phyloP scores from a whole-genome alignment of 345 rosid species.

The Pseudoturritis turrita region DNA sequence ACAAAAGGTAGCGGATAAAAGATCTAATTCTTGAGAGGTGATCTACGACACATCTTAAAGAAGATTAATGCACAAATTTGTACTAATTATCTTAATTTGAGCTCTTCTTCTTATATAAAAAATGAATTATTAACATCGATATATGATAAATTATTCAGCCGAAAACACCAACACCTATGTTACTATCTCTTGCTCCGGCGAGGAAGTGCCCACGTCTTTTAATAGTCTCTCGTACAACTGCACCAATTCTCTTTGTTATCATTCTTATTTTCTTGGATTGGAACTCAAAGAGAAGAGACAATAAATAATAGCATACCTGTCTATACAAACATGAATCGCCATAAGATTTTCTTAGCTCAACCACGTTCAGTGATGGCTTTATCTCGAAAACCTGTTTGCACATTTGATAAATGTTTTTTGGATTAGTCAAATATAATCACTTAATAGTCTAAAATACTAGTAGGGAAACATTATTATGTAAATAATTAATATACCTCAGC shows the following conservation, averaged over 20 bases:
- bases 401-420: background rate
- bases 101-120: background rate
- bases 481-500: slow-evolving; percentile 61
- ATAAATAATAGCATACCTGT: slow-evolving; percentile 44
- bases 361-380: slow-evolving; percentile 71
- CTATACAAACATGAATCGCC: slow-evolving; percentile 78
- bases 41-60: background rate
- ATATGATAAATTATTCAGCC: slow-evolving; percentile 1
- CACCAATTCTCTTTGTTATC: too few relatives aligned
- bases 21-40: background rate
- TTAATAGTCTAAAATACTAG: background rate
- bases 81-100: background rate
- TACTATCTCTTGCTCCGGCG: slow-evolving; percentile 29
- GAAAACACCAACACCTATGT: slow-evolving; percentile 15
- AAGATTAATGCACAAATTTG: background rate
- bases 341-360: slow-evolving; percentile 72
- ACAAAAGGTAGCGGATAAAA: background rate
- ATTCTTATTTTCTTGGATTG: too few relatives aligned
- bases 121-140: slow-evolving; percentile 5
- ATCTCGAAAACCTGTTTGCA: slow-evolving; percentile 73
- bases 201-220: slow-evolving; percentile 54
- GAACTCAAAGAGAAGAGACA: too few relatives aligned
- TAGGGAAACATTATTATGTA: background rate
- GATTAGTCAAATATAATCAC: slow-evolving; percentile 4
- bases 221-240: slow-evolving; percentile 79